Percentiles rank a stretch among this genome's conserved stretches.
These are phyloP conservation scores for Cymbidium sinense DNA, from an alignment of 106 monocot genomes.

Conservation along the genomic window DNA sequence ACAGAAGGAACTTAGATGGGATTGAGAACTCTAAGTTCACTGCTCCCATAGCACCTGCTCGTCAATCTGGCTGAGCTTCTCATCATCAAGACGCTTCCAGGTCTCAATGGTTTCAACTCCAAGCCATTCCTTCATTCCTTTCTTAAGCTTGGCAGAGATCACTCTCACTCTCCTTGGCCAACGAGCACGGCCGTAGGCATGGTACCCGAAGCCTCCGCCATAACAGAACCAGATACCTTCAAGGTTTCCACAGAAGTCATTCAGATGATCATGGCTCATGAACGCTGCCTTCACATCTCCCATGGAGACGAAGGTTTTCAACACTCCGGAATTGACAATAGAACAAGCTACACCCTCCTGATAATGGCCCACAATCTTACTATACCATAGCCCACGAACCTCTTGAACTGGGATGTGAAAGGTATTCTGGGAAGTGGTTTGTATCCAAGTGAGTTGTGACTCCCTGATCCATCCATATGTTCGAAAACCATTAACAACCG, in stretches of 20 bases:
- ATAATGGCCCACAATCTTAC: constrained; percentile 41
- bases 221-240: constrained; percentile 67
- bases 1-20: background rate
- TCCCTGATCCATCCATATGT: constrained; percentile 88
- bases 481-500: constrained; percentile 34
- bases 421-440: constrained; percentile 45
- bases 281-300: constrained; percentile 88
- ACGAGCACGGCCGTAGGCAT: constrained; percentile 65
- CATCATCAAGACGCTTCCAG: constrained; percentile 82
- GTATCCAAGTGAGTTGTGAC: constrained; percentile 80
- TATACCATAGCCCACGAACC: constrained; percentile 68
- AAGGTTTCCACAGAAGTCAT: constrained; percentile 83
- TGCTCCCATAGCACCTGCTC: constrained; percentile 63
- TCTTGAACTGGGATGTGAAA: constrained; percentile 90
- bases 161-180: constrained; percentile 78
- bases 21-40: background rate
- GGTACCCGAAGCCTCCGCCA: constrained; percentile 92
- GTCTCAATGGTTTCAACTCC: constrained; percentile 54
- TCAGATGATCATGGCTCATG: constrained; percentile 78
- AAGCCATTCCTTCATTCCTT: constrained; percentile 43
- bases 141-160: constrained; percentile 37
- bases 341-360: constrained; percentile 87
- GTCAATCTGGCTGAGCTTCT: constrained; percentile 52
- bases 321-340: constrained; percentile 59
- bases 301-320: constrained; percentile 46